Evolutionary conservation across 805 yeast species (phyloP), one percentile per base, ranked within the genome.

Genomic region (Danielia reshetovae): DNA sequence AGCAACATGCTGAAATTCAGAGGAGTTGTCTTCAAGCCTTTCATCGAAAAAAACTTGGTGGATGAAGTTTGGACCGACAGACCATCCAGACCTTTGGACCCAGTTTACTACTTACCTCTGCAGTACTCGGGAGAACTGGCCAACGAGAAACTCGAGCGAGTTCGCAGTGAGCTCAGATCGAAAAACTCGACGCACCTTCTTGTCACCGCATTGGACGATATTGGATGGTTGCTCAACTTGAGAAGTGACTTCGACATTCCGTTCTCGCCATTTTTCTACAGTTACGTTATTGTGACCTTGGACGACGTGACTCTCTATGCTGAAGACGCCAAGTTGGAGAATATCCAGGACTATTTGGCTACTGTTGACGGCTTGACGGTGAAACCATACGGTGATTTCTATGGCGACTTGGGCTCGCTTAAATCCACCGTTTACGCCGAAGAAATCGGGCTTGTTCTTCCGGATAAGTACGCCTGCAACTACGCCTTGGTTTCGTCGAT

Each of bases 181-280:
- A 57, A 38, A 16, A 30, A 40, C 5, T 50, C 48, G 3, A 40
- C 54, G 4, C 57, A 51, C 28, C 66, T 85, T 29, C 63, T 88
- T 10, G 66, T 85, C 3, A 69, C 79, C n/a, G 79, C 88, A 1
- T 60, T 89, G 34, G 97, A 90, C 62, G 96, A 89, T 47, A 77
- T 88, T 42, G 93, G 95, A 6, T 89, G 96, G 96, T 61, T 88
- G 27, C 73, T 88, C 53, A 90, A 90, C 53, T 62, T 90, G 36
- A 76, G 98, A 44, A 85, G 89, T 4, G 74, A 59, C 30, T 40
- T 72, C 15, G 97, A 90, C 55, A 81, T 90, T 39, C 81, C 80
- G 4, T 90, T 73, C 54, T 81, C 82, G 51, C 97, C 97, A 0
- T 90, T 88, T 2, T 93, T 90, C 55, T 87, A 79, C 59, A 68